Base-by-base conservation (phyloP, 352 stramenopile genomes). In the Blastocystis sp. region DNA sequence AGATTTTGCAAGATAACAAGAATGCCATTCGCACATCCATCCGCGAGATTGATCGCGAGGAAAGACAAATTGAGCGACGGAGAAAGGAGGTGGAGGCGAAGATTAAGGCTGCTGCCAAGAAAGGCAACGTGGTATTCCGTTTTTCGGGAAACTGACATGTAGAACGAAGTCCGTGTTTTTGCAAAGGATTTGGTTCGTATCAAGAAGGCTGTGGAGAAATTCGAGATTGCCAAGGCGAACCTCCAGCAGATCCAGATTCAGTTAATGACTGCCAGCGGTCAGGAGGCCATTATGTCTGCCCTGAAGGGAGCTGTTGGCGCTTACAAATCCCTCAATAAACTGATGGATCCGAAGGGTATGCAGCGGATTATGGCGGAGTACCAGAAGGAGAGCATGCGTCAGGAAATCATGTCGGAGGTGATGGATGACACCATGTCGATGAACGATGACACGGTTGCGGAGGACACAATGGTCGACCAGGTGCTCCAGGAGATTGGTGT, bases 191-290 rank as follows among this genome's bases (percentile, higher is more conserved):
- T 73, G 1, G 61, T 73, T 51, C 61, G 61, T 27, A 73, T 73
- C 18, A 73, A 51, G 36, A 73, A 73, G 61, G 61, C 61, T 27
- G 36, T 73, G 14, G 61, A 73, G 36, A 73, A 73, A 51, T 73
- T 73, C 44, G 61, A 73, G 61, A 40, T 73, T 46, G 61, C 61
- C 18, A 78, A 78, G 46, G 65, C 67, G 16, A 78, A 78, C 49
- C 24, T 78, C 9, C 27, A 59, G 27, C 34, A 46, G 4, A 78
- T 78, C 36, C 67, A 59, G 44, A 59, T 78, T 61, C 67, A 78
- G 42, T 40, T 78, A 57, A 57, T 78, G 27, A 78, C 67, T 40
- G 67, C 67, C 21, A 78, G 67, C 38, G 67, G 67, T 24, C 67
- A 78, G 44, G 67, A 78, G 57, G 67, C 38, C 38, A 59, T 78